Percentiles rank a stretch among this genome's conserved stretches.
These are phyloP conservation scores for Scutellospora calospora DNA, from an alignment of 371 early-diverging fungal genomes.

Conservation along the genomic window DNA sequence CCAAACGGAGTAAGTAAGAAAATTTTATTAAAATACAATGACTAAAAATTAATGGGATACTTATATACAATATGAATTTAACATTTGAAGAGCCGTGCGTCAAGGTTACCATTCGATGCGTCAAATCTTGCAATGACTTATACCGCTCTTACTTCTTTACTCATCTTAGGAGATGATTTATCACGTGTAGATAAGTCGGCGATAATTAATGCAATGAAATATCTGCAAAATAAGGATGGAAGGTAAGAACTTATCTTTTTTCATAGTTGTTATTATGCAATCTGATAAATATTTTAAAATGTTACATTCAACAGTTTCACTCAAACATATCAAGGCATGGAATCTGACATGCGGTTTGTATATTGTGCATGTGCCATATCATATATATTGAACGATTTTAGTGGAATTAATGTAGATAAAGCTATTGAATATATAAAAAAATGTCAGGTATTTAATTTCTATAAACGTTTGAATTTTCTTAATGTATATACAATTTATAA, in stretches of 20 bases:
- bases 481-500: not conserved
- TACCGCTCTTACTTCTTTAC: slow-evolving; percentile 80
- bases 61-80: not conserved
- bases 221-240: slow-evolving; percentile 80
- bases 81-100: slow-evolving; percentile 45
- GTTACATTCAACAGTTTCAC: slow-evolving; percentile 61
- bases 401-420: slow-evolving; percentile 72
- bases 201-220: slow-evolving; percentile 63
- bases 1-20: slow-evolving; percentile 48
- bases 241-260: slow-evolving; percentile 57
- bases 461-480: slow-evolving; percentile 7
- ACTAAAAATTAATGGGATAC: not conserved
- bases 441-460: slow-evolving; percentile 60
- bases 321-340: slow-evolving; percentile 69
- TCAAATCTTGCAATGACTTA: slow-evolving; percentile 93
- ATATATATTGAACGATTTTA: slow-evolving; percentile 88
- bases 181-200: slow-evolving; percentile 80
- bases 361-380: slow-evolving; percentile 91
- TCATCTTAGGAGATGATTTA: slow-evolving; percentile 91
- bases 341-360: slow-evolving; percentile 90
- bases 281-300: not conserved
- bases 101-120: slow-evolving; percentile 60
- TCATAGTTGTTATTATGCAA: not conserved
- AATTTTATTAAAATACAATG: not conserved
- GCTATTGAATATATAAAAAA: slow-evolving; percentile 71